Evolutionary conservation across 331 rosid genomes (phyloP), one percentile per base, ranked within the genome.

Genomic region (Quercus lobata): DNA sequence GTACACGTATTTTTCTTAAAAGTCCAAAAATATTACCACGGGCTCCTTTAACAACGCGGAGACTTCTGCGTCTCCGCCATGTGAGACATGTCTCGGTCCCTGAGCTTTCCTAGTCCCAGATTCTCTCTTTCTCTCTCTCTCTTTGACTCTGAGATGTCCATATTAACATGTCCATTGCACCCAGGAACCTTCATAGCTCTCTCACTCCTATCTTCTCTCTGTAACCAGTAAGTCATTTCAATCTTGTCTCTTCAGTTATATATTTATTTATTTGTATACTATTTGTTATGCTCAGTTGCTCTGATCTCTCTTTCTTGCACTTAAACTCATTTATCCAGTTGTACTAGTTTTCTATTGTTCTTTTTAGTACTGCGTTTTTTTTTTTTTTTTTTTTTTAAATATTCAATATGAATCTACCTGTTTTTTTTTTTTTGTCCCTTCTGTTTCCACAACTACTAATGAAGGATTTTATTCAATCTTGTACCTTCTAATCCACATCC

Each of bases 61-160:
- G 89, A 78, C 14, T 82, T 85, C 65, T 74, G 71, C 89, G 94
- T 79, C 46, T 69, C 63, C 69, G 84, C 96, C 98, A 92, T 92
- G 98, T 92, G 98, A 91, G 79, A 73, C 56, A 62, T 84, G 90
- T 76, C 96, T 94, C 89, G 98, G 80, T 86, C 76, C 44, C 84
- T 73, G 91, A 84, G 95, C 97, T 88, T 87, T 87, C 87, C 81
- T 44, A 78, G 74, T 79, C 86, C 27, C 74, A 52, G 72, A 78
- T 21, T 78, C 81, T 30, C 30, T 22, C 56, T 76, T 70, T 83
- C 57, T 80, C 74, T 76, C 71, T 71, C 60, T 49, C 49, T 9
- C 69, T 76, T 17, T n/a, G 54, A 25, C 63, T 29, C 69, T 56
- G 76, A 56, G 52, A 76, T 74, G 78, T 57, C 79, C 22, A 55